Percentiles rank a stretch among this genome's conserved stretches.
Conservation (phyloP, 768 basidiomycete species). For the Cystobasidium onofrii region DNA sequence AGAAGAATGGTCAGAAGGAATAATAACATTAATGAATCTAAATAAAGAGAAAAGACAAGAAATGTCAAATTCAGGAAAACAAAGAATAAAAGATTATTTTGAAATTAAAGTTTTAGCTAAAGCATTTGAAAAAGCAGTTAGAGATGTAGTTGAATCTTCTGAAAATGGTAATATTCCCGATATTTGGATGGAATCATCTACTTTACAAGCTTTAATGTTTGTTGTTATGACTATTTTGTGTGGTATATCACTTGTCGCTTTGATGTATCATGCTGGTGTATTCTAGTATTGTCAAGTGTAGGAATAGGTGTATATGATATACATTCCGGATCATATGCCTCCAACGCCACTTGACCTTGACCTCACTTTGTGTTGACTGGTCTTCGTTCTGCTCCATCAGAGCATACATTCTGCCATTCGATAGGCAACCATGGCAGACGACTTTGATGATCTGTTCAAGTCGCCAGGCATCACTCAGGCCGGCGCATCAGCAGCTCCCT, state of each 20-base stretch:
- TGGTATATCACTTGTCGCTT: not conserved
- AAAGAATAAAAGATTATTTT: conserved; percentile 60
- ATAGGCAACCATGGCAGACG: conserved; percentile 20
- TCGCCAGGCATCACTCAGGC: not conserved
- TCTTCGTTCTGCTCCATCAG: no score
- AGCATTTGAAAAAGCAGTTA: conserved; percentile 52
- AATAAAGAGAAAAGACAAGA: conserved; percentile 48
- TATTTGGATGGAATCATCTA: conserved; percentile 2
- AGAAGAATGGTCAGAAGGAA: conserved; percentile 61
- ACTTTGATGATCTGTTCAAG: conserved; percentile 31
- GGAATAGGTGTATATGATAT: no score
- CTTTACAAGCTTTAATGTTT: not conserved
- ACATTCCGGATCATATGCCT: no score
- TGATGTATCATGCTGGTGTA: conserved; percentile 9
- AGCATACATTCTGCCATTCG: not conserved
- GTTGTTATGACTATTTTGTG: conserved; percentile 11
- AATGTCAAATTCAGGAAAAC: conserved; percentile 55
- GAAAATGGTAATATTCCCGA: conserved; percentile 43
- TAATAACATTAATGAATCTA: conserved; percentile 53
- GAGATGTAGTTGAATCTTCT: conserved; percentile 54
- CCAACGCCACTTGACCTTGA: no score
- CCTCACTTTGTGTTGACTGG: no score
- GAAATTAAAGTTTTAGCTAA: conserved; percentile 53
- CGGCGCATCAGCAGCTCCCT: not conserved
- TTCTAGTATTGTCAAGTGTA: no score